These are phyloP conservation scores for Erysimum pusillum DNA, from an alignment of 441 rosid species.

Conservation along the genomic window DNA sequence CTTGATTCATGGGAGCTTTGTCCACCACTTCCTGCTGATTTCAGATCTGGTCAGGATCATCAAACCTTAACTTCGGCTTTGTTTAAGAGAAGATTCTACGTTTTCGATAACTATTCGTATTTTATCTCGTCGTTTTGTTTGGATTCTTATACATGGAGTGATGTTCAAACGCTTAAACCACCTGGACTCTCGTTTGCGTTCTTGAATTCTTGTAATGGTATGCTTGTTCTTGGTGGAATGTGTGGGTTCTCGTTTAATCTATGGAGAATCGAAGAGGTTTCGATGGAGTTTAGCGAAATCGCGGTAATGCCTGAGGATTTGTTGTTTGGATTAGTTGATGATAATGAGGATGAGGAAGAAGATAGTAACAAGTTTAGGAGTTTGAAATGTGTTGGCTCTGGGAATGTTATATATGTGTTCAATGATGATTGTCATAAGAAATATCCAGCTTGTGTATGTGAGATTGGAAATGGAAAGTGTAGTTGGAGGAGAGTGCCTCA, in stretches of 20 bases:
- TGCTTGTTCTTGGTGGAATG: constrained; percentile 80
- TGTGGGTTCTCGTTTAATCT: constrained; percentile 73
- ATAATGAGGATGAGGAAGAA: constrained; percentile 49
- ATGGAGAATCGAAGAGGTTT: constrained; percentile 65
- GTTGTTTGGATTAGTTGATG: constrained; percentile 66
- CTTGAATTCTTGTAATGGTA: constrained; percentile 60
- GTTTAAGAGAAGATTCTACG: constrained; percentile 58
- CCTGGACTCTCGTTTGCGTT: constrained; percentile 74
- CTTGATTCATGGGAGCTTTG: constrained; percentile 72
- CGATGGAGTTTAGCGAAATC: constrained; percentile 75
- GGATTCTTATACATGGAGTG: constrained; percentile 65
- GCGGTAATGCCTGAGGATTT: constrained; percentile 76
- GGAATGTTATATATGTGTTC: constrained; percentile 73
- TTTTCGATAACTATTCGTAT: constrained; percentile 65
- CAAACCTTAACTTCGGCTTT: constrained; percentile 73
- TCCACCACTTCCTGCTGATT: constrained; percentile 79
- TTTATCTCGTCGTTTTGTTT: constrained; percentile 70
- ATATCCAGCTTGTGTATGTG: constrained; percentile 87
- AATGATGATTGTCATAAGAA: constrained; percentile 79
- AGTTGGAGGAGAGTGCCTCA: constrained; percentile 79
- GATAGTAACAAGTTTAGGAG: constrained; percentile 76
- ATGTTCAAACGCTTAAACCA: constrained; percentile 77
- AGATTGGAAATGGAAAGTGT: constrained; percentile 57
- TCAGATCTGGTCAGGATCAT: constrained; percentile 57
- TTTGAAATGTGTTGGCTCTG: constrained; percentile 86